A percentile compares a stretch with the other conserved stretches of the same genome.
phyloP scores from a whole-genome alignment of 2,329 filamentous ascomycete species.

The Magnaporthiopsis poae region DNA sequence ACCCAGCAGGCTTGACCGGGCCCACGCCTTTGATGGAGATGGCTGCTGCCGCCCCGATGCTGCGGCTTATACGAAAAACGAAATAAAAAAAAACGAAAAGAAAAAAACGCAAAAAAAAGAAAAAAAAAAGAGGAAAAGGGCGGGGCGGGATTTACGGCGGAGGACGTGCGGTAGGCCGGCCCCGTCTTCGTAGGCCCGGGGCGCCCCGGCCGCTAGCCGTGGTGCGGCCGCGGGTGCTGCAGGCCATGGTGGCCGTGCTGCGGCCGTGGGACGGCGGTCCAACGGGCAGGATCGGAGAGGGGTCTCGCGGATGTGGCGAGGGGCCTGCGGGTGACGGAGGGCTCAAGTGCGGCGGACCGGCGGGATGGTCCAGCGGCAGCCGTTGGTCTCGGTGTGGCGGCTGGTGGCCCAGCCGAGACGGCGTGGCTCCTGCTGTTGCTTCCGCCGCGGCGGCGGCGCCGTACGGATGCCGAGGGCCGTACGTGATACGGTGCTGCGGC shows the following conservation, averaged over 20 bases:
- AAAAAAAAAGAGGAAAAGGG: background rate
- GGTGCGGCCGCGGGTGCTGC: background rate
- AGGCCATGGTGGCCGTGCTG: background rate
- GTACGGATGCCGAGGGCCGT: constrained; percentile 25
- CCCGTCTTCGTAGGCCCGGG: background rate
- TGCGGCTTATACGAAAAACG: too few relatives aligned
- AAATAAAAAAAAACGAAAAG: too few relatives aligned
- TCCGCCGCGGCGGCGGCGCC: constrained; percentile 17
- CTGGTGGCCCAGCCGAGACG: constrained; percentile 22
- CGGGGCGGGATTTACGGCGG: background rate
- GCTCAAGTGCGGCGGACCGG: background rate
- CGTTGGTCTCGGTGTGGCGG: constrained; percentile 28
- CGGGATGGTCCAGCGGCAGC: constrained; percentile 37
- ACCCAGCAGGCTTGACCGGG: too few relatives aligned
- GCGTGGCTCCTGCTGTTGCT: constrained; percentile 25
- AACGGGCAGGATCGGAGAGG: background rate
- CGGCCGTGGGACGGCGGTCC: background rate
- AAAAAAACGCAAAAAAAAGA: too few relatives aligned
- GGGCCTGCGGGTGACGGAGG: background rate
- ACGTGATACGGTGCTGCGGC: constrained; percentile 30
- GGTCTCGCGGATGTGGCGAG: constrained; percentile 3
- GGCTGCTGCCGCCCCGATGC: too few relatives aligned
- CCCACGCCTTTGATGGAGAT: too few relatives aligned
- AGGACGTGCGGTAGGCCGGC: background rate
- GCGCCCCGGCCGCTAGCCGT: background rate